Percentiles rank a stretch among this genome's conserved stretches.
Evolutionary conservation across 1,139 yeast genomes (phyloP).

Genomic region (Geotrichum phurueaensis): DNA sequence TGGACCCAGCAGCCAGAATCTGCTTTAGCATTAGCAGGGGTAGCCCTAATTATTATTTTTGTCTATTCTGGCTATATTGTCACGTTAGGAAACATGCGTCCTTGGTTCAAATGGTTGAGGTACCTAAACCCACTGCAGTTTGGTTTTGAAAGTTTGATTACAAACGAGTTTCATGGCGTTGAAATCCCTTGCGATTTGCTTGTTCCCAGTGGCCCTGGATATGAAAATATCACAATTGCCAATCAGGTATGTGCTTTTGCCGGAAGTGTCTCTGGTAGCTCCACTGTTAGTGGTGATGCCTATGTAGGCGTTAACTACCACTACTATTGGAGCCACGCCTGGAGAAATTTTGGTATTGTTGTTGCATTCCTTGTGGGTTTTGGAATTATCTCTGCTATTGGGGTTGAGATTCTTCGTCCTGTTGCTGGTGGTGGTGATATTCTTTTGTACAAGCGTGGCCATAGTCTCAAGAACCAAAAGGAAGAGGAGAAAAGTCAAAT

Average conservation of each 20-base stretch:
- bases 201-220: slow-evolving; percentile 49
- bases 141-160: slow-evolving; percentile 51
- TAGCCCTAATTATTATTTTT: slow-evolving; percentile 47
- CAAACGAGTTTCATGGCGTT: slow-evolving; percentile 52
- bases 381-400: slow-evolving; percentile 41
- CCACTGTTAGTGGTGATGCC: slow-evolving; percentile 45
- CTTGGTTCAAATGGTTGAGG: slow-evolving; percentile 59
- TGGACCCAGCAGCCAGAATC: slow-evolving; percentile 49
- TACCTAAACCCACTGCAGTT: slow-evolving; percentile 54
- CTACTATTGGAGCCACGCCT: slow-evolving; percentile 47
- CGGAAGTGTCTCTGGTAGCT: slow-evolving; percentile 45
- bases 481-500: slow-evolving; percentile 35
- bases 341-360: slow-evolving; percentile 63
- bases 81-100: slow-evolving; percentile 53
- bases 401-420: slow-evolving; percentile 49
- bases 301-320: slow-evolving; percentile 40
- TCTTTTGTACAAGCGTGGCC: slow-evolving; percentile 51
- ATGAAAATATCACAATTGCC: slow-evolving; percentile 38
- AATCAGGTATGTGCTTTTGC: slow-evolving; percentile 45
- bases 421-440: slow-evolving; percentile 54
- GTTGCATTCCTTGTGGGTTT: slow-evolving; percentile 52
- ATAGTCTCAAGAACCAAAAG: slow-evolving; percentile 39
- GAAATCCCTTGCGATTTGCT: slow-evolving; percentile 44
- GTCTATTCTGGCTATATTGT: slow-evolving; percentile 58
- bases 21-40: slow-evolving; percentile 59